Evolutionary conservation across 768 basidiomycete species (phyloP).

Genomic region (Lactarius sanguifluus): DNA sequence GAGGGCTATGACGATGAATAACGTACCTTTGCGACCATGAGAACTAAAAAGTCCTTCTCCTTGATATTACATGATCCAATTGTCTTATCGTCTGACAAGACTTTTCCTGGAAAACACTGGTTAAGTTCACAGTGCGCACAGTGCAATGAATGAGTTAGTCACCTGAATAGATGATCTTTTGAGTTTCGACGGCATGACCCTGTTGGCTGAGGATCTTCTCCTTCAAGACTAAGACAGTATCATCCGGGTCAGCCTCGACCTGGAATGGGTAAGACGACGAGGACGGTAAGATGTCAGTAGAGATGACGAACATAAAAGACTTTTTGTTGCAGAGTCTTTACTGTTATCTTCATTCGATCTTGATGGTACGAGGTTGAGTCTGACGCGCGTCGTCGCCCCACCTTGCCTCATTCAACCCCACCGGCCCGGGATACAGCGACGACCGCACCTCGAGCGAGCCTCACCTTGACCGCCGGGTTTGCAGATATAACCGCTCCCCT

Average conservation of each 20-base stretch:
- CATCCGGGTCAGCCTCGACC: slow-evolving; percentile 74
- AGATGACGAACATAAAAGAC: slow-evolving; percentile 65
- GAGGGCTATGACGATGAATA: not conserved
- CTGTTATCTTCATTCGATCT: slow-evolving; percentile 79
- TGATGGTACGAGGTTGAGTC: not conserved
- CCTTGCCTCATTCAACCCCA: no score
- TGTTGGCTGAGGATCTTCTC: slow-evolving; percentile 76
- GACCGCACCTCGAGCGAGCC: not conserved
- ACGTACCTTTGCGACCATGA: slow-evolving; percentile 94
- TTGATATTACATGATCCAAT: slow-evolving; percentile 89
- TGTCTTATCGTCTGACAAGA: slow-evolving; percentile 84
- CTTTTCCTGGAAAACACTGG: slow-evolving; percentile 64
- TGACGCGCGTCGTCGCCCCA: not conserved
- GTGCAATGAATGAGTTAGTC: slow-evolving; percentile 29
- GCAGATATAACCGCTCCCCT: slow-evolving; percentile 2
- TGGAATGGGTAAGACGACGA: slow-evolving; percentile 33
- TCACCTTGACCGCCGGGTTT: not conserved
- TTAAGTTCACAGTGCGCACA: slow-evolving; percentile 15
- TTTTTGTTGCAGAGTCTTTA: slow-evolving; percentile 95
- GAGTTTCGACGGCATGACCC: slow-evolving; percentile 66
- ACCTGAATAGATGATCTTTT: slow-evolving; percentile 98
- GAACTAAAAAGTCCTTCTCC: slow-evolving; percentile 98
- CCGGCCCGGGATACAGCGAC: not conserved
- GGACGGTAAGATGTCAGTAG: not conserved
- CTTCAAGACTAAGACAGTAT: slow-evolving; percentile 81